Evolutionary conservation across 148 eudicot genomes (phyloP).

Genomic region (Cornus suecica): DNA sequence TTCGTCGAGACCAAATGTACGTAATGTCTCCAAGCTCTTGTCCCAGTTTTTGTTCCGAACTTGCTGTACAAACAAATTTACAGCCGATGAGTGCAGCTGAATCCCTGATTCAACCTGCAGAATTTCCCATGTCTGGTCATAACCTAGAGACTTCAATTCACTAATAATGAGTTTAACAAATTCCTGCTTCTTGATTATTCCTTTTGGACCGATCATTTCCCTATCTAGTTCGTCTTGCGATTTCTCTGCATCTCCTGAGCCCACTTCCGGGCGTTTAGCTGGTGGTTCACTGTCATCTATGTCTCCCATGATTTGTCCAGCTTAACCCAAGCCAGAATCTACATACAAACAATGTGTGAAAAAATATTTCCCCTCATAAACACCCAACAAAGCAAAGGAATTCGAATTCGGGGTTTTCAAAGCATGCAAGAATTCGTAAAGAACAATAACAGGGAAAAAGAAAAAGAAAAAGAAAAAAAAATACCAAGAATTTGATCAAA

Average conservation of each 20-base stretch:
- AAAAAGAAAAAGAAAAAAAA: background rate
- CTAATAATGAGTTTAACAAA: too few relatives aligned
- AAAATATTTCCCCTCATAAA: background rate
- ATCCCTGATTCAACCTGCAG: too few relatives aligned
- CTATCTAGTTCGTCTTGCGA: slow-evolving; percentile 48
- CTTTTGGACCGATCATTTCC: slow-evolving; percentile 42
- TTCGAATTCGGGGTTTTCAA: background rate
- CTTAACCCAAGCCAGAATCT: slow-evolving; percentile 48
- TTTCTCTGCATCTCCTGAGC: slow-evolving; percentile 35
- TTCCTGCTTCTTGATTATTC: too few relatives aligned
- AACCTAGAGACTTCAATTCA: too few relatives aligned
- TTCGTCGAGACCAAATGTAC: slow-evolving; percentile 49
- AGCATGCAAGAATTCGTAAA: background rate
- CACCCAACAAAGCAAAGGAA: background rate
- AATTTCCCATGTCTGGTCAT: too few relatives aligned
- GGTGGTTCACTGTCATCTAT: slow-evolving; percentile 63
- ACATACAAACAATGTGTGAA: background rate
- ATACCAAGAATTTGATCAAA: background rate
- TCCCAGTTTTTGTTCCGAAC: too few relatives aligned
- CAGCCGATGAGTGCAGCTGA: too few relatives aligned
- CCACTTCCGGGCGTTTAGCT: slow-evolving; percentile 47
- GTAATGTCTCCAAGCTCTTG: too few relatives aligned
- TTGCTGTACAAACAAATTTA: too few relatives aligned
- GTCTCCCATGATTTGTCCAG: slow-evolving; percentile 63
- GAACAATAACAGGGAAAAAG: background rate